Base-by-base conservation (phyloP, 2,329 filamentous ascomycete genomes). In the Scedosporium minutisporum region DNA sequence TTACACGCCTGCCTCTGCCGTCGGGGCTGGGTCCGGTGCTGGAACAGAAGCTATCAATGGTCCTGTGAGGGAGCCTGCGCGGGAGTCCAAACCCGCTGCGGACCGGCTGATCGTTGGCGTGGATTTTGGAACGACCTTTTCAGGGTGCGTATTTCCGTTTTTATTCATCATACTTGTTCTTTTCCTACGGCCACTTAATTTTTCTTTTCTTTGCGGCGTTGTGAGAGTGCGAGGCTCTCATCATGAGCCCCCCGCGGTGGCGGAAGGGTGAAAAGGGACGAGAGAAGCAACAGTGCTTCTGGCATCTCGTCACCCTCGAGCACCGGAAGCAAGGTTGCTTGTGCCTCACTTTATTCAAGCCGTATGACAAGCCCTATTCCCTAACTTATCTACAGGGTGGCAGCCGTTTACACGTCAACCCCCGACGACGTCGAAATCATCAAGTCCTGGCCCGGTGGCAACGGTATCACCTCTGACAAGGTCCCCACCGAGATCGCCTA, bases 401-500 rank as follows among this genome's bases (percentile, higher is more conserved):
- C 88, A 6, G 86, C 87, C 33, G 87, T 90, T 3, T 90, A 91
- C 68, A 89, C 87, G 14, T 87, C 85, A 3, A 90, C 86, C 1
- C 89, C 89, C 12, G 89, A 93, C 72, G 89, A 92, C 72, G 80
- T 93, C 63, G 88, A 92, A 71, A 90, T 92, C 69, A 91, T 93
- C 77, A 92, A 91, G 77, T 88, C 84, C 14, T 93, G 90, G 90
- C 89, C 90, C 0, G 90, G 90, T 27, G 88, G 88, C 29, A 92
- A 93, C 70, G 89, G 89, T 68, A 91, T 93, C 75, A 92, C 90
- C n/a, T 91, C 88, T 42, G 89, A 93, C 77, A 93, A 93, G 78
- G 89, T 93, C 1, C 89, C 90, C 1, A 91, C 89, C 14, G 89
- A 93, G 72, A 87, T 93, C 62, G 87, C 88, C 66, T 86, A 86